Base-by-base conservation (phyloP, 1,284 basidiomycete species). In the Wallemia mellicola region DNA sequence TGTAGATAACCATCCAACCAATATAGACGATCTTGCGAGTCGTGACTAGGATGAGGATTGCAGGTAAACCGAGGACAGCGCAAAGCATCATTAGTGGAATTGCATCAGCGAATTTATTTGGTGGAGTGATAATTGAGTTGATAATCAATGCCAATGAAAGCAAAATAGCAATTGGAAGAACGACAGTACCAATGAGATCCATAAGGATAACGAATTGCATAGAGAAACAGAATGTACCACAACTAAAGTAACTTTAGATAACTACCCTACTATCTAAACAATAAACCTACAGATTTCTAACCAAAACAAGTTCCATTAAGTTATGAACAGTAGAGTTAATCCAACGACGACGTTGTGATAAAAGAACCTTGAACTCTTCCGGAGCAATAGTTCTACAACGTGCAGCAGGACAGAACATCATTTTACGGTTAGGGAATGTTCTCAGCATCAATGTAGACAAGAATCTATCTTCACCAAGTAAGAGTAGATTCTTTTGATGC, bases 251-350 rank as follows among this genome's bases (percentile, higher is more conserved):
- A n/a, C n/a, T n/a, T 30, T 7, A 30, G 17, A 30, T 30, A 17
- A 7, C 28, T 7, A 30, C 28, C 17, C 17, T 30, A 17, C 28
- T 30, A 30, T 73, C 72, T 0, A 71, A 72, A 15, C 72, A 71
- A 60, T 71, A 48, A 5, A 48, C 38, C 19, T 48, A 98, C 24
- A 98, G 77, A 67, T 98, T 88, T 63, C 86, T 85, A 27, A 99
- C 94, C 62, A 87, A 80, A 32, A 98, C 87, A 30, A 99, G 82
- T 70, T 99, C 94, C 89, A 96, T 95, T 60, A 99, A 78, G 68
- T 99, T 98, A 75, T 98, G 94, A 58, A 98, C 86, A 0, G 94
- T 98, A 55, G 89, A 96, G 71, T 96, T 98, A 75, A 99, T 98
- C 94, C 94, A 99, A 64, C 94, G 82, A 27, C 94, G 82, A 28